Base-by-base conservation (phyloP, 2,329 filamentous ascomycete genomes). In the Alternaria triticina region DNA sequence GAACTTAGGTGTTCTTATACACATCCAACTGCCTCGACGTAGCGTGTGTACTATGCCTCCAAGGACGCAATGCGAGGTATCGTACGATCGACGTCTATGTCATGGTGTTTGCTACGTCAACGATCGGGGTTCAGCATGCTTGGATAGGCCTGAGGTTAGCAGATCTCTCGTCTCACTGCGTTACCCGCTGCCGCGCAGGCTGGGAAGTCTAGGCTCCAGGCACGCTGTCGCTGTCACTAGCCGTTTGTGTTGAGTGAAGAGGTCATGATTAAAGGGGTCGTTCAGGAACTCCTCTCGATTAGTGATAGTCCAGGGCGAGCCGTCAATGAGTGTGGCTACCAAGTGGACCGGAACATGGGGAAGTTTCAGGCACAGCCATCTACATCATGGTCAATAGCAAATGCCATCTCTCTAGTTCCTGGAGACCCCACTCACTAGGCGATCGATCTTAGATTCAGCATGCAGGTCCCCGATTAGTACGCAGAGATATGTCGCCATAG, bases 371-470 rank as follows among this genome's bases (percentile, higher is more conserved):
- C 45, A 43, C 52, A 30, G 23, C 43, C 40, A 25, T 20, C 27
- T 12, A 8, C 23, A 20, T 27, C 47, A 64, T 57, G 40, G 47
- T 23, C 44, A 59, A 59, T 9, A 33, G 13, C 44, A 45, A 62
- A 50, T 59, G 30, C 47, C 50, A 61, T 61, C 8, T 51, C 49
- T 51, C 28, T 23, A 25, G 54, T 49, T 17, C 54, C 30, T 64
- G 54, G 45, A 17, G 20, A 43, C 23, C 12, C 43, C 30, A 51
- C 47, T 52, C 54, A 23, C 12, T 50, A 49, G 30, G 13, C 23
- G 52, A 54, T 59, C 61, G 54, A 61, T 64, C 30, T 56, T 17
- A 57, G 58, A 61, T 61, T 49, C 51, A 7, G 20, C 58, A 64
- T 57, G 47, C 57, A 57, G 45, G 23, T 64, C 20, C 46, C 30